Evolutionary conservation across 1,284 basidiomycete genomes (phyloP), one percentile per base, ranked within the genome.

Genomic region (Austroboletus novae-zelandiae): DNA sequence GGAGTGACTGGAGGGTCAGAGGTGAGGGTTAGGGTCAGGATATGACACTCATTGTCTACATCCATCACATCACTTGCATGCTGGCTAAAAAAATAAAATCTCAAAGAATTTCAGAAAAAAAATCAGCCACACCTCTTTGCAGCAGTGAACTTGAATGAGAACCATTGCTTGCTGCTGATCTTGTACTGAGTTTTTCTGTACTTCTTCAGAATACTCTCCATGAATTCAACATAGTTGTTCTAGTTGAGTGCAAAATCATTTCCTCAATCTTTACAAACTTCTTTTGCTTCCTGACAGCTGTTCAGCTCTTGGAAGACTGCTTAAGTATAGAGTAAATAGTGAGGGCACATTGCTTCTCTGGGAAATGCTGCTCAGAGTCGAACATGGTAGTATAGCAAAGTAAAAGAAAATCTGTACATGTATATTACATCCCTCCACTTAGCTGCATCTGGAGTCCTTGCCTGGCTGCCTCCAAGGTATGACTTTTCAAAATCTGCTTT

Each of bases 41-140:
- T n/a, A n/a, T n/a, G n/a, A n/a, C n/a, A n/a, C n/a, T 48, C 11
- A 20, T 53, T 50, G 14, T 63, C 45, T 11, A 62, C 30, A 17
- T 50, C 52, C 30, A 54, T 54, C 4, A 23, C 49, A 40, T 54
- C 7, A 10, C 10, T 43, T 5, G 13, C 5, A 9, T 17, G 3
- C 39, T 52, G 43, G 17, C 50, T 52, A 34, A 34, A 34, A 34
- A 34, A 34, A 8, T 34, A 14, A 14, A 7, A 2, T 13, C 15
- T 34, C 9, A 3, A 34, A 13, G 3, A 11, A 34, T 34, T 3
- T 14, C 6, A 34, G 15, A 13, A 34, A n/a, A 7, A 9, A 3
- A 34, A 14, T 3, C 9, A 2, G 3, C 15, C 15, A 15, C 32
- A 11, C 15, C 15, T 34, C 15, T 34, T 14, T 34, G 11, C 2